Percentiles rank a stretch among this genome's conserved stretches.
Evolutionary conservation across 2,329 filamentous ascomycete genomes (phyloP).

Genomic region (Xylariaceae sp.): DNA sequence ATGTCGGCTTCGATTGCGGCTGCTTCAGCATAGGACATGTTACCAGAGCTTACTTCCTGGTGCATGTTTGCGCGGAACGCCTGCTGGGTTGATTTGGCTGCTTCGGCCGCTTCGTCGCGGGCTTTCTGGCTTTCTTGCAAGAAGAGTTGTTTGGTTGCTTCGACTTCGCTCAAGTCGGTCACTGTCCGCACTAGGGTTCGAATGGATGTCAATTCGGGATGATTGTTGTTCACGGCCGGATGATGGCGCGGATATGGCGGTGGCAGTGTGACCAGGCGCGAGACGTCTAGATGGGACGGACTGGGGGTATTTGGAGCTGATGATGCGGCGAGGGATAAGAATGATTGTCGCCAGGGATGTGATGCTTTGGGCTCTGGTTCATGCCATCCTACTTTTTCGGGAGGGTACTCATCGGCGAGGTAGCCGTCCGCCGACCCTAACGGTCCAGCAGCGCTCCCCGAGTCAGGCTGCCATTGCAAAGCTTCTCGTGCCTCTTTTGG

Average conservation of each 20-base stretch:
- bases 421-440: slow-evolving; percentile 38
- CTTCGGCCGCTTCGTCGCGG: slow-evolving; percentile 50
- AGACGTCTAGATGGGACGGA: slow-evolving; percentile 71
- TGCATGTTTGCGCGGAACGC: slow-evolving; percentile 73
- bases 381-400: slow-evolving; percentile 55
- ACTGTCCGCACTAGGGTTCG: slow-evolving; percentile 70
- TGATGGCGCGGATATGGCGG: slow-evolving; percentile 93
- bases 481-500: slow-evolving; percentile 70
- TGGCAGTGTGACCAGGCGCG: slow-evolving; percentile 84
- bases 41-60: slow-evolving; percentile 70
- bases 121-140: slow-evolving; percentile 53
- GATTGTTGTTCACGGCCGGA: slow-evolving; percentile 92
- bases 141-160: slow-evolving; percentile 63
- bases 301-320: slow-evolving; percentile 44
- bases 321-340: slow-evolving; percentile 37
- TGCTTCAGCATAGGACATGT: slow-evolving; percentile 78
- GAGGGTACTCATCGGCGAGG: slow-evolving; percentile 47
- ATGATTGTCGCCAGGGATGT: slow-evolving; percentile 40
- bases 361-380: slow-evolving; percentile 45
- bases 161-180: slow-evolving; percentile 69
- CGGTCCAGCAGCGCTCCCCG: slow-evolving; percentile 33
- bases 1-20: slow-evolving; percentile 76
- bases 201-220: slow-evolving; percentile 79
- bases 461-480: slow-evolving; percentile 62
- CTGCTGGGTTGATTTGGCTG: slow-evolving; percentile 51